Percentiles rank a stretch among this genome's conserved stretches.
Evolutionary conservation across 306 rosid genomes (phyloP).

Genomic region (Fagus crenata): DNA sequence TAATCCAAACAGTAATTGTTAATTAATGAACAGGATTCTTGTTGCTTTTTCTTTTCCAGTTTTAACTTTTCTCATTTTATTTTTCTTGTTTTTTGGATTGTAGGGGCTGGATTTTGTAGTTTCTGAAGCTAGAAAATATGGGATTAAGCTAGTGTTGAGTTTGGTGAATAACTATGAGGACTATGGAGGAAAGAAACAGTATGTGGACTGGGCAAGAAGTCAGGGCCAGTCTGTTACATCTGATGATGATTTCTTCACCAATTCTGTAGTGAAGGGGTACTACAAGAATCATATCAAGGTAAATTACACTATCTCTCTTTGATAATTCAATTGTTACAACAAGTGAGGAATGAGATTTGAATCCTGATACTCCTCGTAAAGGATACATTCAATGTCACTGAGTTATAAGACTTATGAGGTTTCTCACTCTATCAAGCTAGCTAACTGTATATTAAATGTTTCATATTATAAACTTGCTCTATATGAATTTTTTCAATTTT

Average conservation of each 20-base stretch:
- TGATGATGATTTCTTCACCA: conserved; percentile 83
- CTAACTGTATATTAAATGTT: neutral
- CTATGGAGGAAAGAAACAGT: conserved; percentile 86
- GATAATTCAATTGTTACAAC: no score
- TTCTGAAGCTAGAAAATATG: conserved; percentile 67
- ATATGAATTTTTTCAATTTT: neutral
- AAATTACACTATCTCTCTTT: neutral
- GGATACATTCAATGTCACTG: no score
- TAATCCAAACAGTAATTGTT: neutral
- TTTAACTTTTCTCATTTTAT: neutral
- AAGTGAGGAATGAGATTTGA: no score
- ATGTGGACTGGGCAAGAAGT: conserved; percentile 85
- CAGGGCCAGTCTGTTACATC: conserved; percentile 71
- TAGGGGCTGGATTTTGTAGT: conserved; percentile 86
- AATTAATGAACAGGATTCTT: neutral
- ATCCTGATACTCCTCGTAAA: no score
- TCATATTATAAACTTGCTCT: neutral
- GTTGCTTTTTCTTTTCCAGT: neutral
- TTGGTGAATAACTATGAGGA: conserved; percentile 75
- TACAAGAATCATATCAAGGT: conserved; percentile 89
- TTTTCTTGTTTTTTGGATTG: neutral
- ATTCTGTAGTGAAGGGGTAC: conserved; percentile 57
- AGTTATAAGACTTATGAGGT: no score
- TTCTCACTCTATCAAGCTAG: no score
- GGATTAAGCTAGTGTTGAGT: conserved; percentile 77